These are phyloP conservation scores for Apiotrichum gracile DNA, from an alignment of 1,284 basidiomycete species.

Conservation along the genomic window DNA sequence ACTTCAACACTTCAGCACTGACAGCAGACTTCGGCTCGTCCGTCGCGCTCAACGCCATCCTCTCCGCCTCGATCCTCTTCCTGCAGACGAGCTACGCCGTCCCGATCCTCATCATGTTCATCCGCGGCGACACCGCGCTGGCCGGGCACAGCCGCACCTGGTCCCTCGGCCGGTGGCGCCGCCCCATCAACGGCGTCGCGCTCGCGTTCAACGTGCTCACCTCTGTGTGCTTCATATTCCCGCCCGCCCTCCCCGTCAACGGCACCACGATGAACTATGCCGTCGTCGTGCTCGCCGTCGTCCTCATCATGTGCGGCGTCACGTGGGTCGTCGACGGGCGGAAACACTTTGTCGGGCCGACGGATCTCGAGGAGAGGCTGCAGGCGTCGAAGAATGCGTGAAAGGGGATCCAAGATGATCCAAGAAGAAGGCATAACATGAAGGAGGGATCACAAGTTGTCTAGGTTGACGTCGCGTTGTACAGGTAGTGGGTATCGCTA, in stretches of 20 bases:
- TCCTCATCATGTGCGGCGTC: slow-evolving; percentile 31
- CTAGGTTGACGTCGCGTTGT: too few species aligned
- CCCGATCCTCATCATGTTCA: slow-evolving; percentile 33
- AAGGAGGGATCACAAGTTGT: too few species aligned
- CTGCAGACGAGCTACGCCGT: neutral
- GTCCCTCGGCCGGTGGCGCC: slow-evolving; percentile 34
- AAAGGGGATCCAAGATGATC: too few species aligned
- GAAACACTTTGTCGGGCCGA: slow-evolving; percentile 43
- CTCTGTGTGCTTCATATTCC: slow-evolving; percentile 52
- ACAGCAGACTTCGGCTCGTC: slow-evolving; percentile 12
- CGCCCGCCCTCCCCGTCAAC: slow-evolving; percentile 45
- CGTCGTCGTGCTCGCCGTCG: slow-evolving; percentile 37
- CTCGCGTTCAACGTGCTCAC: slow-evolving; percentile 48
- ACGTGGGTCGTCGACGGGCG: slow-evolving; percentile 45
- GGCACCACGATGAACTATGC: slow-evolving; percentile 49
- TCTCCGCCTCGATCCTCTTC: neutral
- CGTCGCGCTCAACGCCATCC: slow-evolving; percentile 2
- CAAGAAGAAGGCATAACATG: too few species aligned
- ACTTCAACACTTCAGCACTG: neutral
- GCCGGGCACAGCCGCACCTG: slow-evolving; percentile 30
- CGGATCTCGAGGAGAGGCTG: slow-evolving; percentile 32
- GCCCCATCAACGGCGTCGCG: slow-evolving; percentile 41
- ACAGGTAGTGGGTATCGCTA: too few species aligned
- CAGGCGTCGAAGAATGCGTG: neutral
- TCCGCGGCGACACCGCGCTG: slow-evolving; percentile 46